Conservation (phyloP, 768 basidiomycete species). For the Amanita brunnescens region DNA sequence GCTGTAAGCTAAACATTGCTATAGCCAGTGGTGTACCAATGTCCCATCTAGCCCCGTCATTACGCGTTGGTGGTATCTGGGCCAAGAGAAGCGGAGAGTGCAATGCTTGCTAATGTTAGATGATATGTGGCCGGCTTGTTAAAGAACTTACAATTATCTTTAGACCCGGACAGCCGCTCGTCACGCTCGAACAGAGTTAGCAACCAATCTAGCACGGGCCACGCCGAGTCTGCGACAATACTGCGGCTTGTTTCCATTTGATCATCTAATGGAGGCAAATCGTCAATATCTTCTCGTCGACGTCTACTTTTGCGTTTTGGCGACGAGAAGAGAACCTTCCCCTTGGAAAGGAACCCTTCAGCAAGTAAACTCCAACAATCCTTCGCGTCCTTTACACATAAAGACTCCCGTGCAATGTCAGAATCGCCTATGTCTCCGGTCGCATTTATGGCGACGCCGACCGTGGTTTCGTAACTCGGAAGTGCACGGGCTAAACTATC, state of each 20-base stretch:
- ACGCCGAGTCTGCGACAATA: conserved; percentile 54
- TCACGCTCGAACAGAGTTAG: conserved; percentile 62
- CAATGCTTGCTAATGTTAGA: conserved; percentile 12
- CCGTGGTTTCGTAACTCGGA: conserved; percentile 34
- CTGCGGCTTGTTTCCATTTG: conserved; percentile 12
- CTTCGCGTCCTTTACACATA: conserved; percentile 43
- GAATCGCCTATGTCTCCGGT: conserved; percentile 42
- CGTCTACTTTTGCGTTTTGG: conserved; percentile 28
- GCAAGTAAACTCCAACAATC: conserved; percentile 56
- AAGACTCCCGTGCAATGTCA: conserved; percentile 44
- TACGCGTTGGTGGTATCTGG: conserved; percentile 36
- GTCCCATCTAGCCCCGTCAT: conserved; percentile 47
- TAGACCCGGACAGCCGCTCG: conserved; percentile 25
- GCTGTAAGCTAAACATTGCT: conserved; percentile 26
- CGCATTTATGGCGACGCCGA: conserved; percentile 9
- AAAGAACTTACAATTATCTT: conserved; percentile 22
- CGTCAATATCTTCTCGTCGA: conserved; percentile 19
- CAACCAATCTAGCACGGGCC: conserved; percentile 67
- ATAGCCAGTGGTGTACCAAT: conserved; percentile 42
- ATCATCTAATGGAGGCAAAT: conserved; percentile 9
- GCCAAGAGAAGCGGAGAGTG: conserved; percentile 28
- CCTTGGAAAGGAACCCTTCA: conserved; percentile 40
- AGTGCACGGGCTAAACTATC: conserved; percentile 43
- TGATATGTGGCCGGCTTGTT: conserved; percentile 20
- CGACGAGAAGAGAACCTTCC: conserved; percentile 17